Evolutionary conservation across 345 rosid species (phyloP).

Genomic region (Arabidopsis arenosa): DNA sequence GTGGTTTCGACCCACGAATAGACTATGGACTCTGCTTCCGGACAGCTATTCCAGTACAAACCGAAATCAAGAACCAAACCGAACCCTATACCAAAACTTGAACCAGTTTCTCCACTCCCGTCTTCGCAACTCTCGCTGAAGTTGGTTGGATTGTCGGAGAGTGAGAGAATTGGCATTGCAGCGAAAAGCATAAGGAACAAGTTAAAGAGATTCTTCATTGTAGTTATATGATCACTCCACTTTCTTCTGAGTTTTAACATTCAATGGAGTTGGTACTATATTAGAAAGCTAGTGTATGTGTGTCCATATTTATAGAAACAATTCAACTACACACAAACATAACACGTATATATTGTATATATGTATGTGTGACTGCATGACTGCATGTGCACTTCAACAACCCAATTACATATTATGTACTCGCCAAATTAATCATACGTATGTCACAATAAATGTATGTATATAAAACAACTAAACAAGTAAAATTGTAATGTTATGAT

Average conservation of each 20-base stretch:
- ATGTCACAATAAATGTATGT: conserved; percentile 1
- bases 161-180: conserved; percentile 29
- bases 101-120: conserved; percentile 47
- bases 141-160: conserved; percentile 40
- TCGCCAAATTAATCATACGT: conserved; percentile 20
- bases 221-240: conserved; percentile 14
- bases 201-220: conserved; percentile 33
- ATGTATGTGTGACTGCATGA: conserved; percentile 29
- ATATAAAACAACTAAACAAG: not conserved
- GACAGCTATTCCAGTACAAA: conserved; percentile 61
- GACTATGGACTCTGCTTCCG: conserved; percentile 67
- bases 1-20: conserved; percentile 67
- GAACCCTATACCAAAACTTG: conserved; percentile 44
- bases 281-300: conserved; percentile 30
- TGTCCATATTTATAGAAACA: conserved; percentile 46
- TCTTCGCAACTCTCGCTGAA: conserved; percentile 56
- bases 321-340: not conserved
- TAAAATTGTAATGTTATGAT: not conserved
- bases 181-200: conserved; percentile 31
- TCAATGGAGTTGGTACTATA: conserved; percentile 37
- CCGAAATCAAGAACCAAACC: conserved; percentile 55
- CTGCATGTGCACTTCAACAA: conserved; percentile 46
- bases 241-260: conserved; percentile 23
- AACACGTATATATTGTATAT: not conserved
- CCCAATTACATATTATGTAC: conserved; percentile 27